Evolutionary conservation across 495 filamentous ascomycete species (phyloP), one percentile per base, ranked within the genome.

Genomic region (Talaromyces ruber): DNA sequence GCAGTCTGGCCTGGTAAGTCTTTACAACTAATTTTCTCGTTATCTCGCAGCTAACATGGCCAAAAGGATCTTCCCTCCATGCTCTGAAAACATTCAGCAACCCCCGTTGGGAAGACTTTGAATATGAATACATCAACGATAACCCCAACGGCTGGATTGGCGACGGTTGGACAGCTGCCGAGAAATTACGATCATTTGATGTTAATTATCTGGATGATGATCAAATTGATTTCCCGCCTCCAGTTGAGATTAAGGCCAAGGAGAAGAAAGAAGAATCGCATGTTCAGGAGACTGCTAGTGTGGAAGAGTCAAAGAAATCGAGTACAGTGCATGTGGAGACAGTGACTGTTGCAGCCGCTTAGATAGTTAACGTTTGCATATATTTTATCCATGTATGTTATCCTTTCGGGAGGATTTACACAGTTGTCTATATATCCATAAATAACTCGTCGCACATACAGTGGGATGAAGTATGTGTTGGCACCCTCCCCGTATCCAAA

Each of bases 1-100:
- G 71, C 69, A 28, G 64, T 80, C 3, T 80, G 78, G 76, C 76
- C 78, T 47, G 78, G 77, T 72, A 71, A 60, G 69, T 43, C 14
- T 52, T 25, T 37, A 24, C 52, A 57, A 21, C 28, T 24, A 32
- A 2, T 16, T 9, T 28, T 14, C n/a, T 18, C 21, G 16, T 6
- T 21, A 3, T 54, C 16, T 54, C n/a, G 24, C 9, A 24, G 26
- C 51, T 54, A 22, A 54, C 54, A 16, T 26, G 5, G 3, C 34
- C 4, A 7, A 16, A 59, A 78, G 75, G 75, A 0, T 78, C 73
- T 1, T 77, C 74, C 0, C 68, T 79, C 21, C 76, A 79, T 60
- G 65, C 76, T 1, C 67, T 74, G 64, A 70, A 75, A 61, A 69
- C 65, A 3, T 65, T 78, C 5, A 61, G 64, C 4, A 63, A 71